Evolutionary conservation across 345 rosid genomes (phyloP).

Genomic region (Heritiera fomes): DNA sequence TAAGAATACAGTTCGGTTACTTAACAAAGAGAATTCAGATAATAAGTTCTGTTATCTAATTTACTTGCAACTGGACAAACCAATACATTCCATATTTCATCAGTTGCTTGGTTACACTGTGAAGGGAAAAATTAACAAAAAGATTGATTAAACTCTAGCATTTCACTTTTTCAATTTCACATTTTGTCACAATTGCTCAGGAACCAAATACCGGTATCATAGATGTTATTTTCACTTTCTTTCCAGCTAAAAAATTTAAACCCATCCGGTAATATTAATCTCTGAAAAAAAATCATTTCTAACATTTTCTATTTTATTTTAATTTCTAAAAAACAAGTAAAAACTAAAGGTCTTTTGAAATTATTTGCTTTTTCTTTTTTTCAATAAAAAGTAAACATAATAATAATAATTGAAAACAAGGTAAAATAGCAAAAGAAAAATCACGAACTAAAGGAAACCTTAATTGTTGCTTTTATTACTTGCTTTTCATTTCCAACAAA

Average conservation of each 20-base stretch:
- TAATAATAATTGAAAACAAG: too few species aligned
- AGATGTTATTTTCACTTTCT: neutral
- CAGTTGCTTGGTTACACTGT: neutral
- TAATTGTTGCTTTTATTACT: too few species aligned
- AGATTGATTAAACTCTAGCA: neutral
- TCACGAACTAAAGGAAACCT: too few species aligned
- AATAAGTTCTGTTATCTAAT: neutral
- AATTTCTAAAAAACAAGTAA: conserved; percentile 5
- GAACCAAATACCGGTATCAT: neutral
- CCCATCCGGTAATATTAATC: neutral
- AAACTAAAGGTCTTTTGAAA: neutral
- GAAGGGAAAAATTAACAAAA: neutral
- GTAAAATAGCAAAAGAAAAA: too few species aligned
- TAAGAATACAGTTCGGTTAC: neutral
- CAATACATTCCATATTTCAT: neutral
- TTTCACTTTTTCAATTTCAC: neutral
- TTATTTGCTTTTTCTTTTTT: too few species aligned
- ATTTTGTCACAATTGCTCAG: neutral
- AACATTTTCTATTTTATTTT: neutral
- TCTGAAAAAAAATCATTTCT: neutral
- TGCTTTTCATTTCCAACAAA: too few species aligned
- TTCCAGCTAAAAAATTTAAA: conserved; percentile 14
- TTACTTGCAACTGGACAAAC: neutral
- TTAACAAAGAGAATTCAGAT: conserved; percentile 1
- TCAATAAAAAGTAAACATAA: too few species aligned